These are phyloP conservation scores for Leccinum sublutescens DNA, from an alignment of 768 basidiomycete genomes.

Conservation along the genomic window DNA sequence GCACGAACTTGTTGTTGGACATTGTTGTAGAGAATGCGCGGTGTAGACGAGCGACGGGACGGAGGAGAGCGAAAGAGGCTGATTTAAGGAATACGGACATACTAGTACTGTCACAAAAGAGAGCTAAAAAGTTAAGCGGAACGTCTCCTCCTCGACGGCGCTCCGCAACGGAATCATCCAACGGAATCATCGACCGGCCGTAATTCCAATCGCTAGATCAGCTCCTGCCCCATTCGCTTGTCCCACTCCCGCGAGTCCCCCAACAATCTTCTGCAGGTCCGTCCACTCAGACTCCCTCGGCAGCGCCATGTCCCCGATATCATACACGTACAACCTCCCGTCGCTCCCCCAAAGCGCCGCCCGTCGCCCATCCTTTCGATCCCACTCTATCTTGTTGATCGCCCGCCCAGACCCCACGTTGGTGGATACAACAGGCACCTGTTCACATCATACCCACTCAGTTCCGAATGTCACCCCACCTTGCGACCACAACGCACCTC, in stretches of 20 bases:
- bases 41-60: neutral
- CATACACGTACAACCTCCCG: conserved; percentile 90
- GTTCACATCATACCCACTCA: conserved; percentile 1
- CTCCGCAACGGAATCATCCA: conserved; percentile 24
- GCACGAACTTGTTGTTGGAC: conserved; percentile 24
- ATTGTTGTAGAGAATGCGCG: conserved; percentile 7
- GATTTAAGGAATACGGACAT: conserved; percentile 2
- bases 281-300: conserved; percentile 93
- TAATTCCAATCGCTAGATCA: conserved; percentile 31
- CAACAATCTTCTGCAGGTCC: conserved; percentile 84
- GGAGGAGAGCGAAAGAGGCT: neutral
- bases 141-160: neutral
- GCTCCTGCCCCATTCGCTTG: conserved; percentile 37
- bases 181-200: conserved; percentile 33
- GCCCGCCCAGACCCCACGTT: conserved; percentile 75
- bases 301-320: conserved; percentile 87
- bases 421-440: conserved; percentile 94
- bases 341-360: conserved; percentile 91
- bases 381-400: conserved; percentile 96
- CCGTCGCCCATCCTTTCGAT: conserved; percentile 86
- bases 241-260: conserved; percentile 60
- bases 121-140: neutral
- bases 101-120: neutral
- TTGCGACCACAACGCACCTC: conserved; percentile 59
- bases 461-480: conserved; percentile 2